phyloP scores from a whole-genome alignment of 768 basidiomycete species.

The Tylopilus sp. region DNA sequence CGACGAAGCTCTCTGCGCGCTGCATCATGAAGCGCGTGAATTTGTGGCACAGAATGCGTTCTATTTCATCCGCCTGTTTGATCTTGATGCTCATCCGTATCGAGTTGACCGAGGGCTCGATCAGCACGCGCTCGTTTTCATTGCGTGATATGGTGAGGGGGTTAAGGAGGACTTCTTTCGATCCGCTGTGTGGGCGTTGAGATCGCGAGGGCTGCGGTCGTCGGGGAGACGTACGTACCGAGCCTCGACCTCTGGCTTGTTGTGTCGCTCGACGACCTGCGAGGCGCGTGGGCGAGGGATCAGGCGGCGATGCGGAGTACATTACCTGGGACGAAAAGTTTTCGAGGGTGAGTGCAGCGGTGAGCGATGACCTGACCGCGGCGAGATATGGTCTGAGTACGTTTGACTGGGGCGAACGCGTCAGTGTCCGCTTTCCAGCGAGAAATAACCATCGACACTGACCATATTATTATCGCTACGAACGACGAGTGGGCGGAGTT shows the following conservation, averaged over 20 bases:
- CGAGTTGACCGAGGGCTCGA: constrained; percentile 97
- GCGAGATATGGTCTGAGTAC: constrained; percentile 93
- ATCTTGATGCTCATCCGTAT: constrained; percentile 97
- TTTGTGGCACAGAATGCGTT: constrained; percentile 94
- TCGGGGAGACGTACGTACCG: constrained; percentile 44
- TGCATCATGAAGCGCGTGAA: constrained; percentile 99
- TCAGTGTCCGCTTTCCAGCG: constrained; percentile 1
- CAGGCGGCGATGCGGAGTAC: constrained; percentile 8
- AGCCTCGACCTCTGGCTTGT: constrained; percentile 94
- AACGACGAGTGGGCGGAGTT: constrained; percentile 42
- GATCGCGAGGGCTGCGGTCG: background rate
- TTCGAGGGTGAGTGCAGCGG: constrained; percentile 95
- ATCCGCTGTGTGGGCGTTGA: constrained; percentile 52
- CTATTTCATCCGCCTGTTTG: constrained; percentile 99
- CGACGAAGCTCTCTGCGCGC: constrained; percentile 95
- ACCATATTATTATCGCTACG: constrained; percentile 42
- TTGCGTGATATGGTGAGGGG: constrained; percentile 94
- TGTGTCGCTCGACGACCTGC: constrained; percentile 94
- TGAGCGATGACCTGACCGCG: constrained; percentile 92
- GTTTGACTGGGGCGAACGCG: constrained; percentile 68
- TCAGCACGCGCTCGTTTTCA: constrained; percentile 94
- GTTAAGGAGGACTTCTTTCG: constrained; percentile 92
- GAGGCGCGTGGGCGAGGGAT: constrained; percentile 2
- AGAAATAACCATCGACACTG: constrained; percentile 26
- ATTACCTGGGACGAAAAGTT: constrained; percentile 89